Percentiles rank a stretch among this genome's conserved stretches.
Evolutionary conservation across 1,284 basidiomycete species (phyloP).

Genomic region (Ustilago hordei): DNA sequence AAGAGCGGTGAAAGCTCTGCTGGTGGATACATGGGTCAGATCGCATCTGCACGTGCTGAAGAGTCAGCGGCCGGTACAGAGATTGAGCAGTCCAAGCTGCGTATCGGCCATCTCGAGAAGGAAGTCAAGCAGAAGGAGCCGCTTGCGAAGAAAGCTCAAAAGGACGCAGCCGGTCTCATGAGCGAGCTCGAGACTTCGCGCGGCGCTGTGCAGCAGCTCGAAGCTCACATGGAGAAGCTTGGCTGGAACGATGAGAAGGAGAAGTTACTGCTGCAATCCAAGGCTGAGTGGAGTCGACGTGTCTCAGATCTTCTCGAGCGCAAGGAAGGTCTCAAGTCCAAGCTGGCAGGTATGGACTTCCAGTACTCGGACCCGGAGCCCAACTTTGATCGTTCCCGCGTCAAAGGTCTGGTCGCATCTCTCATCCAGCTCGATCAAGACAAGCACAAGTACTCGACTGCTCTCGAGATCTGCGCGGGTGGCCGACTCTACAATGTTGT

Average conservation of each 20-base stretch:
- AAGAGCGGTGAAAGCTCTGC: constrained; percentile 73
- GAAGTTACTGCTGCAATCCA: constrained; percentile 74
- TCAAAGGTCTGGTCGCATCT: constrained; percentile 80
- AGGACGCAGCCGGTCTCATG: constrained; percentile 80
- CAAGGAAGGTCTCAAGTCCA: constrained; percentile 79
- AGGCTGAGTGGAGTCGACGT: constrained; percentile 75
- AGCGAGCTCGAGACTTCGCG: constrained; percentile 72
- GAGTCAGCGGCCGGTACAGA: constrained; percentile 83
- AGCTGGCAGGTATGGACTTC: constrained; percentile 83
- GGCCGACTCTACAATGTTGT: constrained; percentile 85
- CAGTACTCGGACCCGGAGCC: constrained; percentile 82
- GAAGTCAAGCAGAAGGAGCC: constrained; percentile 84
- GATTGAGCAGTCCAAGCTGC: constrained; percentile 84
- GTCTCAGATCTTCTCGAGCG: constrained; percentile 77
- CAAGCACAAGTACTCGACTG: constrained; percentile 81
- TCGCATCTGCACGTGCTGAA: constrained; percentile 85
- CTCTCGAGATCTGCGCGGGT: constrained; percentile 92
- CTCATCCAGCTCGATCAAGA: constrained; percentile 80
- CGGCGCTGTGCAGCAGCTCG: constrained; percentile 74
- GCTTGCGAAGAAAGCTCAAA: constrained; percentile 85
- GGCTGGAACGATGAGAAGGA: constrained; percentile 87
- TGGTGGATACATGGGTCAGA: constrained; percentile 95
- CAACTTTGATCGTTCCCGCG: constrained; percentile 85
- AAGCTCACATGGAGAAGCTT: constrained; percentile 70
- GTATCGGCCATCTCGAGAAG: constrained; percentile 82